Evolutionary conservation across 352 stramenopile species (phyloP), one percentile per base, ranked within the genome.

Genomic region (Sclerospora graminicola): DNA sequence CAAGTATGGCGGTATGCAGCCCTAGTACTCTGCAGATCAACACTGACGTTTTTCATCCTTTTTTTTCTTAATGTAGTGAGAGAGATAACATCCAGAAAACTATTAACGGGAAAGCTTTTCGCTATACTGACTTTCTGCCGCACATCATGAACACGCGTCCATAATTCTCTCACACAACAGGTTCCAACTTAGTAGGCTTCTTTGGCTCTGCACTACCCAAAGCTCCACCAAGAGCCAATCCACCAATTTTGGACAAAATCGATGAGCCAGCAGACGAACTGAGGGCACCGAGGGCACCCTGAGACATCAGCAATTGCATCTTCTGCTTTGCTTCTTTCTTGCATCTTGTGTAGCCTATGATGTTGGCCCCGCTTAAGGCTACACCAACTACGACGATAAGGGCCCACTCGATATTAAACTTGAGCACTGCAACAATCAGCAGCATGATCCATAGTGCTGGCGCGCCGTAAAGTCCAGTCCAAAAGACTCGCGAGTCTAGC

Each of bases 301-400:
- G 57, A 11, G 80, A 84, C 70, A 92, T 86, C 32, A 92, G 50
- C 23, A 66, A 74, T 47, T 86, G 68, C 75, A 92, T 89, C 51
- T 89, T 89, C 29, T 84, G 57, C 41, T 82, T 84, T 40, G 80
- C 80, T 51, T 92, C 80, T 39, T 95, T 91, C 69, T 90, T 96
- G 67, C 94, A 98, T 54, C 97, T 96, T 45, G 94, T 98, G 76
- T 98, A 99, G 20, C 96, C 96, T 56, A 98, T 96, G 35, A 98
- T 97, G 67, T 99, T 99, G 35, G 94, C 92, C 19, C 51, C 65
- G 40, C 69, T 95, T 21, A 99, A 73, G 11, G 86, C 71, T 15
- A 98, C 63, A 26, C 88, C 95, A 38, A 97, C 87, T n/a, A 90
- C 42, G 2, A 95, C 70, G 36, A 97, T 90, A 16, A 98, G 71